Evolutionary conservation across 2,329 filamentous ascomycete genomes (phyloP).

Genomic region (Penicillium sp.): DNA sequence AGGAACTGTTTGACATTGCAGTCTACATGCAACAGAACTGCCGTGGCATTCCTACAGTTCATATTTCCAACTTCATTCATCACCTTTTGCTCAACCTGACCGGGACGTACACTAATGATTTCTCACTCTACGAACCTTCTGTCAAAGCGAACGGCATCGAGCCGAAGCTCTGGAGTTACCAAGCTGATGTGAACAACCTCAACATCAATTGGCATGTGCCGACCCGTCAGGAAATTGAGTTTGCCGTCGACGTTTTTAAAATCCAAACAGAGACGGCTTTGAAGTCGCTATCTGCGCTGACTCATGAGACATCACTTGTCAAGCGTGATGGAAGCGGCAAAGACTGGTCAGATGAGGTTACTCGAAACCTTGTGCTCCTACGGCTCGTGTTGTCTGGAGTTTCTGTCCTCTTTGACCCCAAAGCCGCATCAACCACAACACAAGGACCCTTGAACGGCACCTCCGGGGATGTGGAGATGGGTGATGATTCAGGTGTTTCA

Average conservation of each 20-base stretch:
- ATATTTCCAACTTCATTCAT: conserved; percentile 97
- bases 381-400: conserved; percentile 88
- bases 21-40: conserved; percentile 96
- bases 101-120: conserved; percentile 89
- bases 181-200: conserved; percentile 70
- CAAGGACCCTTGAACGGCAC: conserved; percentile 42
- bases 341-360: conserved; percentile 97
- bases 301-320: conserved; percentile 74
- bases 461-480: conserved; percentile 47
- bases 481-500: conserved; percentile 41
- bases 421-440: conserved; percentile 61
- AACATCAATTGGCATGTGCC: conserved; percentile 92
- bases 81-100: conserved; percentile 93
- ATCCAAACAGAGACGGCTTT: conserved; percentile 77
- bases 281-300: conserved; percentile 72
- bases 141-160: conserved; percentile 70
- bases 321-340: conserved; percentile 94
- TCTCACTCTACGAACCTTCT: conserved; percentile 79
- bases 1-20: conserved; percentile 86
- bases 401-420: conserved; percentile 82
- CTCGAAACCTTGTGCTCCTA: conserved; percentile 81
- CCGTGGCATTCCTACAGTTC: conserved; percentile 87
- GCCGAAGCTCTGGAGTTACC: conserved; percentile 79
- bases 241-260: conserved; percentile 86
- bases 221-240: conserved; percentile 73